Evolutionary conservation across 2,329 filamentous ascomycete genomes (phyloP), one percentile per base, ranked within the genome.

Genomic region (Ophiostoma ips): DNA sequence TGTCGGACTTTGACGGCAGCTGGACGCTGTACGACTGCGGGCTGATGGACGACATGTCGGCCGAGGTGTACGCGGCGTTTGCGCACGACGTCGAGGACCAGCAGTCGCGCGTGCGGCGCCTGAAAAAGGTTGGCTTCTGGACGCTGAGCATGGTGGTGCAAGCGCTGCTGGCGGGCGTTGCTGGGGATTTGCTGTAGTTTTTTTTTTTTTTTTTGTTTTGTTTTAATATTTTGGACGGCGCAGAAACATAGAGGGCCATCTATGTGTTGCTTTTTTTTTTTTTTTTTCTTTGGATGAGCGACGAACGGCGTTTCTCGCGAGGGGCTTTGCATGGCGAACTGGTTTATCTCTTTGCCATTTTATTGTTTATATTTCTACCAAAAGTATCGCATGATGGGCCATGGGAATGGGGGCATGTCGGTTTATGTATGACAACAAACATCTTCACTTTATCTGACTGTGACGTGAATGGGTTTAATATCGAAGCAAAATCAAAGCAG

Each of bases 11-110:
- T 61, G 87, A 96, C 63, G 92, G 92, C 33, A 86, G 84, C 58
- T 96, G 92, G 92, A 90, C 89, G 3, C 75, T 94, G 28, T 96
- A 85, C 62, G 92, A 98, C 65, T 92, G 85, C 59, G 89, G 88
- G 1, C 70, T 98, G 49, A 87, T 96, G 83, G 87, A 94, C 60
- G 92, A 98, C 66, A 70, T 94, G 54, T 90, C 85, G 7, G 87
- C 84, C 56, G 92, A 95, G 75, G 88, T 88, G 48, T 98, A 98
- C 63, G 81, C 90, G 59, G 92, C 92, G 0, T 96, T 98, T 66
- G 88, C 88, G 35, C 79, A 81, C 55, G 87, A 95, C 63, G 87
- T 98, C 31, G 82, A 88, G 55, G 84, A 95, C 66, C 84, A 92
- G 59, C 84, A 94, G 63, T 86, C 84, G 57, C 81, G 88, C 48